A percentile compares a stretch with the other conserved stretches of the same genome.
These are phyloP conservation scores for Lactarius hatsudake DNA, from an alignment of 768 basidiomycete genomes.

Conservation along the genomic window DNA sequence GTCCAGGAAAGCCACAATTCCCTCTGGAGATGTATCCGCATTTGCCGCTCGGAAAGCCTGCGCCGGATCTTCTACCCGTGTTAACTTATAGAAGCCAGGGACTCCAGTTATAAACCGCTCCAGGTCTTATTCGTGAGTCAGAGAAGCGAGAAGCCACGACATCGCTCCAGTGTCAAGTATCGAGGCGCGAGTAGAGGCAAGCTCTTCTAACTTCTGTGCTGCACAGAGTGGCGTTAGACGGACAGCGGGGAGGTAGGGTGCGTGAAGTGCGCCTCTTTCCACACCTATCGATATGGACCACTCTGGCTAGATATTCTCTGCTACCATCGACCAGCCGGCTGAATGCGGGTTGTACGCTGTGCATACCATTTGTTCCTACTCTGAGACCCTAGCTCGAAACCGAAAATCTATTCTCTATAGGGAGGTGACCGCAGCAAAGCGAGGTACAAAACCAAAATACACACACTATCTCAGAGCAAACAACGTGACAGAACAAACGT, in stretches of 20 bases:
- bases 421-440: not conserved
- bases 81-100: constrained; percentile 9
- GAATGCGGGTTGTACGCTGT: not conserved
- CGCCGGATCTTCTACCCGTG: constrained; percentile 2
- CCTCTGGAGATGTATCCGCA: not conserved
- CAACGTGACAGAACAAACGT: too few species aligned
- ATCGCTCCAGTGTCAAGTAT: not conserved
- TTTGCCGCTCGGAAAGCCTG: not conserved
- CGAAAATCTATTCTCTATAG: not conserved
- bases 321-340: not conserved
- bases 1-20: constrained; percentile 7
- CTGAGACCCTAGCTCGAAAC: too few species aligned
- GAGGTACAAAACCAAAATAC: not conserved
- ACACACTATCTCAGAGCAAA: not conserved
- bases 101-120: constrained; percentile 4
- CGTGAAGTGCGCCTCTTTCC: too few species aligned
- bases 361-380: not conserved
- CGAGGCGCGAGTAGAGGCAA: not conserved
- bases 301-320: not conserved
- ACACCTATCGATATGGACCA: not conserved
- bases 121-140: constrained; percentile 11
- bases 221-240: not conserved
- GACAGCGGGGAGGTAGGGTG: not conserved
- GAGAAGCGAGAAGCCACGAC: constrained; percentile 1
- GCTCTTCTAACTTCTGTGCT: not conserved